phyloP scores from a whole-genome alignment of 176 grass and related monocot genomes.

The Areca catechu region DNA sequence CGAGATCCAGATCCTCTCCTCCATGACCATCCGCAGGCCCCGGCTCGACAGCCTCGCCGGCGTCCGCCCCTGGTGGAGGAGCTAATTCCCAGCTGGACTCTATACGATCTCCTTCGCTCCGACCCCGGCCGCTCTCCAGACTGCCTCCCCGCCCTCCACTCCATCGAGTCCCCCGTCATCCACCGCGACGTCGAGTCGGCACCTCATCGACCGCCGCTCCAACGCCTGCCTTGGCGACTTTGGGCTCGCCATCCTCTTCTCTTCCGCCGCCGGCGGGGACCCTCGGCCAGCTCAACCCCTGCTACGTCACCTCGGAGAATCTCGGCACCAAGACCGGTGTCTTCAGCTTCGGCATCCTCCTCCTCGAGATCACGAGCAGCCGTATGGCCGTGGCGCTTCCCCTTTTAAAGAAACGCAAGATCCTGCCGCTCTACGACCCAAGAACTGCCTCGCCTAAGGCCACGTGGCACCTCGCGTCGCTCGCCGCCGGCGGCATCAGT shows the following conservation, averaged over 20 bases:
- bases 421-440: slow-evolving; percentile 61
- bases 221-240: slow-evolving; percentile 91
- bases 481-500: slow-evolving; percentile 72
- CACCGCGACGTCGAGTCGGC: slow-evolving; percentile 67
- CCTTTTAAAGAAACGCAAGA: slow-evolving; percentile 61
- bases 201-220: slow-evolving; percentile 53
- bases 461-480: slow-evolving; percentile 50
- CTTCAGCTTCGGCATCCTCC: slow-evolving; percentile 97
- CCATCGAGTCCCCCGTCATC: slow-evolving; percentile 51
- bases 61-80: slow-evolving; percentile 66
- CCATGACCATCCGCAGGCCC: slow-evolving; percentile 56
- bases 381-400: slow-evolving; percentile 95
- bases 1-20: slow-evolving; percentile 85
- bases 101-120: slow-evolving; percentile 89
- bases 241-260: slow-evolving; percentile 46
- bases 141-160: slow-evolving; percentile 69
- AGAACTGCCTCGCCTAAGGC: slow-evolving; percentile 37
- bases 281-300: slow-evolving; percentile 84
- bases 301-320: slow-evolving; percentile 85
- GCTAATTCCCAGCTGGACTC: slow-evolving; percentile 89
- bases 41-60: slow-evolving; percentile 88
- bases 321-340: slow-evolving; percentile 98
- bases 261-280: slow-evolving; percentile 52
- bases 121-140: slow-evolving; percentile 71
- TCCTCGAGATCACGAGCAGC: slow-evolving; percentile 91